Base-by-base conservation (phyloP, 345 rosid genomes). In the Gossypioides kirkii region DNA sequence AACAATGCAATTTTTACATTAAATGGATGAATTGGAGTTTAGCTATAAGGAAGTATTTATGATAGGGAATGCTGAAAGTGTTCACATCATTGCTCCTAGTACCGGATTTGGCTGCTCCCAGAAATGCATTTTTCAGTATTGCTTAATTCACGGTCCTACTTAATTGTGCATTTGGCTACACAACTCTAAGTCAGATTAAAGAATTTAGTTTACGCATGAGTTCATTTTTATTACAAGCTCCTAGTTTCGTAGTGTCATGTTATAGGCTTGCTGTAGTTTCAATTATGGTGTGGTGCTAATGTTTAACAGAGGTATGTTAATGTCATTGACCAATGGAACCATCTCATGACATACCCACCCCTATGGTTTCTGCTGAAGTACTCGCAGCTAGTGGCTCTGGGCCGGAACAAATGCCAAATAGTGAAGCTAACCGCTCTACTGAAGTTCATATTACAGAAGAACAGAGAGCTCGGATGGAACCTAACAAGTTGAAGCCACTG, bases 401-500 rank as follows among this genome's bases (percentile, higher is more conserved):
- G n/a, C 72, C 73, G 64, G 72, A 52, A 64, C 59, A 81, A 72
- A 71, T 32, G 25, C 65, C 61, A 61, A 80, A 63, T 38, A 69
- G 2, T 58, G 77, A 42, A 26, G 74, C 72, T 42, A 74, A 69
- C 45, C 14, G 54, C 77, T 69, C 79, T 55, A 52, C 49, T 49
- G 85, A 82, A 59, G 80, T 18, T 72, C 69, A 66, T 66, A 74
- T 92, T 32, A 85, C 94, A 3, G 94, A 88, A 50, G 94, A 85
- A 69, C 94, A 89, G 80, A 85, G 70, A 80, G 88, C 83, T 79
- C 90, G 97, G 0, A 88, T 90, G 87, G 97, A 91, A 84, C 88
- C 89, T 63, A 91, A 86, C 85, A 86, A 88, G 80, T 55, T 83
- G 81, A 92, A 86, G 85, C 94, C 94, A 75, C 63, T 88, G 58